Evolutionary conservation across 805 yeast species (phyloP), one percentile per base, ranked within the genome.

Genomic region (Wickerhamiella vanderwaltii): DNA sequence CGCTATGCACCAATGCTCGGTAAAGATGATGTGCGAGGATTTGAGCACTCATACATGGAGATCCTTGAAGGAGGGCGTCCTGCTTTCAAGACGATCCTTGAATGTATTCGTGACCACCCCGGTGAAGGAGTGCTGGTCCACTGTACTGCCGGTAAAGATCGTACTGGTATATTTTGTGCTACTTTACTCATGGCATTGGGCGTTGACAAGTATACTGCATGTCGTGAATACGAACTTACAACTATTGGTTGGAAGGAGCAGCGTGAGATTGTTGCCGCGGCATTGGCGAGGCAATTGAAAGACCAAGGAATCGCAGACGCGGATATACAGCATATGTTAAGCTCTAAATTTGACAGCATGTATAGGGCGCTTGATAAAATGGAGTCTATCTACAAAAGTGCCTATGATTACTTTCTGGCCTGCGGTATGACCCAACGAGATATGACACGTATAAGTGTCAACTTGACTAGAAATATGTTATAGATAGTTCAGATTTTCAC

Each of bases 71-170:
- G 72, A 64, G 28, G 32, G 3, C 26, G 12, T 16, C 36, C 33
- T 4, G 28, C 12, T 2, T 55, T 38, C 57, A 62, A n/a, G 61
- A 59, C 13, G 65, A 38, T 43, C 11, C 6, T 43, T 15, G 51
- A 22, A 17, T n/a, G 20, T 4, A 62, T 84, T 37, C 64, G 76
- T 34, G 83, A 79, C 45, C 56, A 64, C 30, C 69, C 74, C 2
- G 57, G 61, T n/a, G 63, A 61, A 16, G 69, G 72, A 1, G 61
- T 84, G 44, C 59, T 79, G 6, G 73, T 77, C 57, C 88, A 82
- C 55, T 84, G 94, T 60, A 73, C 87, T 3, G 88, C 88, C 1
- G 94, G 94, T 1, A 84, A 83, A 56, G 94, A 84, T 56, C 69
- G 94, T 32, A 83, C 94, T 0, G 94, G 94, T 0, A 66, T 83